Evolutionary conservation across 148 eudicot species (phyloP), one percentile per base, ranked within the genome.

Genomic region (Arbutus unedo): DNA sequence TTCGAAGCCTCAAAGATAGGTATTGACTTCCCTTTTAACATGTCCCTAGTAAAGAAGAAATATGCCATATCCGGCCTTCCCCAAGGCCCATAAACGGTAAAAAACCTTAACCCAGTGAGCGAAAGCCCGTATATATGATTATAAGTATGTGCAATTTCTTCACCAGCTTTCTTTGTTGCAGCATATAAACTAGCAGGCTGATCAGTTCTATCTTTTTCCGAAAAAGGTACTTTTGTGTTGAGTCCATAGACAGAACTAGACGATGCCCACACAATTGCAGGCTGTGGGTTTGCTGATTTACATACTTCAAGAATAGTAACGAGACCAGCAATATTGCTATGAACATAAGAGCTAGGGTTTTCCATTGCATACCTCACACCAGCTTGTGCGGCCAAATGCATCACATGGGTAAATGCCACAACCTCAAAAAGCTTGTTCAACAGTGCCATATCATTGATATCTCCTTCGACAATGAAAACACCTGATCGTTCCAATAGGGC

Each of bases 31-130:
- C 94, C 92, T 79, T 90, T 91, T 90, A 93, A 86, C 8, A 93
- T 91, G 84, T 93, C 97, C 87, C 74, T 91, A 25, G 93, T 93
- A 72, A 93, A 93, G 82, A 93, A 93, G 87, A 91, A 93, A 73
- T 93, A 93, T 0, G 97, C 97, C 97, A 93, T 93, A 76, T 93
- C 97, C 9, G 94, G 97, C 66, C 97, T 90, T 16, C 97, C 97
- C 97, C 97, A 93, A 79, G 94, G 97, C 2, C 97, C 97, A 84
- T 93, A 93, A 57, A 93, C 97, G 45, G 97, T 93, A 57, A 93
- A 93, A 81, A 93, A 93, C 80, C 97, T 86, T 83, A 93, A 88
- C n/a, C 93, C 97, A 21, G 94, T 91, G 0, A 93, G 76, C 5
- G 95, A 92, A 19, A 93, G 87, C 0, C 97, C 97, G 68, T 93